Percentiles rank a stretch among this genome's conserved stretches.
phyloP scores from a whole-genome alignment of 176 grass and related monocot species.

The Saccharum spontaneum region DNA sequence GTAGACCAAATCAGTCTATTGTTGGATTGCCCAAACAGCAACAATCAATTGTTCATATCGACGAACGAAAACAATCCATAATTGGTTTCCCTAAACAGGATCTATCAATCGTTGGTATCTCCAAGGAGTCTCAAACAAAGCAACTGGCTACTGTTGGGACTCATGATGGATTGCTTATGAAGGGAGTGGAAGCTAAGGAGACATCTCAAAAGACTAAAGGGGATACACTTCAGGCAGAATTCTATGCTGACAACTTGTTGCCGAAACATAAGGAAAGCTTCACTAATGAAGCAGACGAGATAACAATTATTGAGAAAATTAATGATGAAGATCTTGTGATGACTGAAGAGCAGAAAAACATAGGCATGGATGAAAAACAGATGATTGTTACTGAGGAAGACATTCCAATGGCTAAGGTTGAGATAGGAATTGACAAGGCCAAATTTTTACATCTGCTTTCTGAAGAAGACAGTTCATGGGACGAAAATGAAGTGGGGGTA shows the following conservation, averaged over 20 bases:
- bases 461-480: slow-evolving; percentile 34
- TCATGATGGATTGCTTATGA: slow-evolving; percentile 7
- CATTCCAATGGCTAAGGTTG: slow-evolving; percentile 8
- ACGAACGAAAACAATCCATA: slow-evolving; percentile 28
- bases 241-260: slow-evolving; percentile 16
- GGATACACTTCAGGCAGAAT: not conserved
- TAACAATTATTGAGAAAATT: slow-evolving; percentile 16
- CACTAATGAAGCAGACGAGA: slow-evolving; percentile 16
- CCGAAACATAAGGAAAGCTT: slow-evolving; percentile 12
- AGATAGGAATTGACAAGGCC: not conserved
- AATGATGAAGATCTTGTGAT: slow-evolving; percentile 33
- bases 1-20: slow-evolving; percentile 22
- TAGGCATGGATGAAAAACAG: slow-evolving; percentile 21
- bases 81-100: slow-evolving; percentile 20
- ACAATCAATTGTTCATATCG: slow-evolving; percentile 21
- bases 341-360: slow-evolving; percentile 30
- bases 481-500: slow-evolving; percentile 29
- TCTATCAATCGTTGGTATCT: slow-evolving; percentile 24
- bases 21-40: slow-evolving; percentile 31
- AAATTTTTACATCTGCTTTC: not conserved
- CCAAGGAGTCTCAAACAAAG: slow-evolving; percentile 30
- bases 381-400: slow-evolving; percentile 6
- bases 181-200: slow-evolving; percentile 10
- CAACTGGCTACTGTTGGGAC: slow-evolving; percentile 23
- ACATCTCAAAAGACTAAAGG: not conserved